These are phyloP conservation scores for Neurospora sp. DNA, from an alignment of 495 filamentous ascomycete genomes.

Conservation along the genomic window DNA sequence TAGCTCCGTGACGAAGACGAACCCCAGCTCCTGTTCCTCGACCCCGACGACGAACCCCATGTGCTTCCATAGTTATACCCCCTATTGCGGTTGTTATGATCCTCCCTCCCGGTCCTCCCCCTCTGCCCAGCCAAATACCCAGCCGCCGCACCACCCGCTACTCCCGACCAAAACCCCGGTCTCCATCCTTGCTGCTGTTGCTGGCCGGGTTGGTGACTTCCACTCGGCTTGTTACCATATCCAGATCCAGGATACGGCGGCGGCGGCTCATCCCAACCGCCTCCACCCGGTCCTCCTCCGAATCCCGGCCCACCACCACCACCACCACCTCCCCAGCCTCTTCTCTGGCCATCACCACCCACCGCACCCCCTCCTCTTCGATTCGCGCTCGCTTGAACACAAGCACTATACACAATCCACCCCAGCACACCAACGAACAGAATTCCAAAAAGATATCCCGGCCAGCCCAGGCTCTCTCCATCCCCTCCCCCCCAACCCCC, in stretches of 20 bases:
- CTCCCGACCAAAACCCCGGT: constrained; percentile 84
- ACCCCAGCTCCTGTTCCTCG: constrained; percentile 5
- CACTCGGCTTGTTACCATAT: constrained; percentile 4
- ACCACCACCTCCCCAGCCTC: constrained; percentile 18
- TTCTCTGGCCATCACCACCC: constrained; percentile 9
- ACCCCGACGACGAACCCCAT: constrained; percentile 27
- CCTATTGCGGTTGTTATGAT: constrained; percentile 19
- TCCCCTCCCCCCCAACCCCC: not conserved
- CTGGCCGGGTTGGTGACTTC: constrained; percentile 11
- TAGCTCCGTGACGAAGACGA: constrained; percentile 23
- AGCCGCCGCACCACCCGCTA: constrained; percentile 59
- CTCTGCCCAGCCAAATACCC: constrained; percentile 56
- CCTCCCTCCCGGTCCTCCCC: constrained; percentile 13
- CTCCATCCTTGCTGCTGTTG: constrained; percentile 47
- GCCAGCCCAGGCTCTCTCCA: constrained; percentile 7
- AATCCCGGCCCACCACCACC: constrained; percentile 27
- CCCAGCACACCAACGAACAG: constrained; percentile 34
- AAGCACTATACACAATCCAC: constrained; percentile 45
- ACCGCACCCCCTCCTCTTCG: not conserved
- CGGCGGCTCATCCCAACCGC: constrained; percentile 44
- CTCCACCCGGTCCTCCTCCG: constrained; percentile 38
- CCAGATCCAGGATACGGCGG: constrained; percentile 46
- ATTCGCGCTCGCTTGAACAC: constrained; percentile 8
- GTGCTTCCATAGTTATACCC: constrained; percentile 18
- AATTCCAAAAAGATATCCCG: constrained; percentile 19